Base-by-base conservation (phyloP, 2,329 filamentous ascomycete genomes). In the Alternaria longipes region DNA sequence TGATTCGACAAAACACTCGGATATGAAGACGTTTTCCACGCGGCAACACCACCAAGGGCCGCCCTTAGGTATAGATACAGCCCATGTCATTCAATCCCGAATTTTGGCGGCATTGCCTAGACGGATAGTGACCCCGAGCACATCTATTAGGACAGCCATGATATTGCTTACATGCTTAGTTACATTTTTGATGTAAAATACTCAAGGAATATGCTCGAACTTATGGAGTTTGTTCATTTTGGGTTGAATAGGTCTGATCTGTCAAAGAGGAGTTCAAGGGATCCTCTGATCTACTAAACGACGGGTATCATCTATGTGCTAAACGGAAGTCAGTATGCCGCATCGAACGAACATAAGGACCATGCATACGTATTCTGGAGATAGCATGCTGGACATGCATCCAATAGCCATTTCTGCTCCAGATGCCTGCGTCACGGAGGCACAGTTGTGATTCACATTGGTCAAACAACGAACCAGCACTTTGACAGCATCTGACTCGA, bases 11-110 rank as follows among this genome's bases (percentile, higher is more conserved):
- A 22, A 8, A 16, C 5, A 24, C 22, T 18, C 14, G 30, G 44
- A 9, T 6, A 16, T 24, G 55, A 44, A 20, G 6, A 38, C 18
- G n/a, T 22, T 20, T 20, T 8, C 30, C 32, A 16, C 3, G 18
- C 18, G 44, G 26, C 26, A 26, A 26, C 42, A 18, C 20, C 38
- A 50, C 16, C 45, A 45, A 56, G 57, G 52, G 45, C 30, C n/a
- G 18, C 30, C 52, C 45, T 59, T 45, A 24, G 22, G 22, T 24
- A 4, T 45, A 26, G 16, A 40, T 24, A 26, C 36, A 14, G 52
- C 24, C 26, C 22, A 14, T 36, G 28, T 38, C 12, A 26, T 49
- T n/a, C 30, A 18, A 28, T 36, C 34, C 30, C 14, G 16, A 3
- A 20, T 3, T n/a, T 2, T 22, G 3, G 32, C 18, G 4, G 12